These are phyloP conservation scores for Puccinellia tenuiflora DNA, from an alignment of 176 grass and related monocot species.

Conservation along the genomic window DNA sequence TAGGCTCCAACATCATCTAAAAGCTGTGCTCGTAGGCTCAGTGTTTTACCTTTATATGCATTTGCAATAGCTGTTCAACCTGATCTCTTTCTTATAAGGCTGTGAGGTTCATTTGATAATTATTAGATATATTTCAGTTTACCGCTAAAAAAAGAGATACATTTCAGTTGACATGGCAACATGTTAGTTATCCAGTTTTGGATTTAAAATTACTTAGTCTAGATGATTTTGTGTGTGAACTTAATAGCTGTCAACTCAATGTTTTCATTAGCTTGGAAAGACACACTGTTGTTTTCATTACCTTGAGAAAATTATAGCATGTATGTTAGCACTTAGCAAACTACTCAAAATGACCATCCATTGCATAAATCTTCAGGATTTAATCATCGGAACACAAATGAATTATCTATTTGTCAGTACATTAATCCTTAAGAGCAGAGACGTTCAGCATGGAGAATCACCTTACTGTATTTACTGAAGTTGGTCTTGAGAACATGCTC, in stretches of 20 bases:
- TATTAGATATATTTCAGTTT: neutral
- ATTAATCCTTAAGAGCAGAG: neutral
- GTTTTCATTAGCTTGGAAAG: neutral
- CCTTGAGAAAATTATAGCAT: neutral
- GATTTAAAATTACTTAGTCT: neutral
- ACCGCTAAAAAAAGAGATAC: no score
- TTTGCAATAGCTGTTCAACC: neutral
- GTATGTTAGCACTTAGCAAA: neutral
- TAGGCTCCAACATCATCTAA: neutral
- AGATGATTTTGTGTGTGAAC: neutral
- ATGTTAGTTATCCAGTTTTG: neutral
- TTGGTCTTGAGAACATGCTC: slow-evolving; percentile 50
- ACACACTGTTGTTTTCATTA: neutral
- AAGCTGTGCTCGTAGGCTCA: neutral
- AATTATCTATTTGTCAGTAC: neutral
- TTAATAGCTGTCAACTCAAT: neutral
- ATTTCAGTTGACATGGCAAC: neutral
- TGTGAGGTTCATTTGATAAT: neutral
- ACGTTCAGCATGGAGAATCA: neutral
- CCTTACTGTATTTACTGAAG: slow-evolving; percentile 68
- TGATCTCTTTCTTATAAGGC: neutral
- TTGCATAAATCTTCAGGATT: neutral
- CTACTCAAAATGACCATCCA: neutral
- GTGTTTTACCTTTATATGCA: neutral
- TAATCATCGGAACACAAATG: neutral